phyloP scores from a whole-genome alignment of 306 rosid species.

The Quercus mongolica region DNA sequence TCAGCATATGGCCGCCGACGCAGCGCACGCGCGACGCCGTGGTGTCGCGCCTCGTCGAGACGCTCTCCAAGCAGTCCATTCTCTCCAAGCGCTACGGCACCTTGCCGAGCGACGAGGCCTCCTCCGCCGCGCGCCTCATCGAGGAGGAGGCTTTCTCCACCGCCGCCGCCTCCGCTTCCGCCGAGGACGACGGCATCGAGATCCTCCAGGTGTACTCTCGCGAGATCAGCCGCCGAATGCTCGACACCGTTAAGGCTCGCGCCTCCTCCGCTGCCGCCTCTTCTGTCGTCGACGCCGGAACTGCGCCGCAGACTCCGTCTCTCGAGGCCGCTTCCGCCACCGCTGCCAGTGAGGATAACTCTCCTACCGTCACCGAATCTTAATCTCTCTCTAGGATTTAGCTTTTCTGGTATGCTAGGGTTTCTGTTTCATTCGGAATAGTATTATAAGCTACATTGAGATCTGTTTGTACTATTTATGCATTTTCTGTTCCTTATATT shows the following conservation, averaged over 20 bases:
- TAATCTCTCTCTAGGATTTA: conserved; percentile 27
- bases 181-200: conserved; percentile 77
- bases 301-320: conserved; percentile 21
- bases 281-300: conserved; percentile 31
- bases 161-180: conserved; percentile 19
- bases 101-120: too few relatives aligned
- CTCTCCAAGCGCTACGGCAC: too few relatives aligned
- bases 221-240: conserved; percentile 94
- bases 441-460: conserved; percentile 1
- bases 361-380: conserved; percentile 32
- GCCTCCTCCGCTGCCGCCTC: conserved; percentile 2
- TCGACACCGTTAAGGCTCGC: conserved; percentile 49
- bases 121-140: conserved; percentile 32
- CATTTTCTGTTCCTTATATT: conserved; percentile 30
- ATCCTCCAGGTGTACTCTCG: conserved; percentile 91
- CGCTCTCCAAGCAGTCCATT: too few relatives aligned
- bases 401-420: conserved; percentile 27
- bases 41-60: too few relatives aligned
- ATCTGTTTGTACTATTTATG: conserved; percentile 27
- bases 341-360: conserved; percentile 27
- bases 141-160: conserved; percentile 43
- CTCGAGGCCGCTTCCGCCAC: conserved; percentile 12
- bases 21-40: conserved; percentile 46
- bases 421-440: conserved; percentile 5
- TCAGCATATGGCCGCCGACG: conserved; percentile 95